A percentile compares a stretch with the other conserved stretches of the same genome.
phyloP scores from a whole-genome alignment of 73 alveolate genomes.

The Paraurostyla sp. region DNA sequence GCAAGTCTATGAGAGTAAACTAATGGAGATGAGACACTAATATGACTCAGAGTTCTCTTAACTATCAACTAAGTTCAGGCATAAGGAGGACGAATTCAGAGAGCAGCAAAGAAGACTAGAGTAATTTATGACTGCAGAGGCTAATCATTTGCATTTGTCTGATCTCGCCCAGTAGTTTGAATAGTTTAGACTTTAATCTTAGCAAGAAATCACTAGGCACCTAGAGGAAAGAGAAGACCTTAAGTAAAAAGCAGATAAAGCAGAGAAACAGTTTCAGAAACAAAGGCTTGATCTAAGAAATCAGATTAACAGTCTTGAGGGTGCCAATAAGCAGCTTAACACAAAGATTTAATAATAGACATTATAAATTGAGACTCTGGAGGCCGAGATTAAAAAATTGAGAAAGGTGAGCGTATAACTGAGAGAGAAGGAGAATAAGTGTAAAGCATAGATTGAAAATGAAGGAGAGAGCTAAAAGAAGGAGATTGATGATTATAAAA shows the following conservation, averaged over 20 bases:
- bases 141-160: not conserved
- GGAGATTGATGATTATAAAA: constrained; percentile 13
- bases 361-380: not conserved
- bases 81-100: not conserved
- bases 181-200: not conserved
- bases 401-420: not conserved
- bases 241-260: constrained; percentile 6
- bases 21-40: not conserved
- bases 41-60: not conserved
- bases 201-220: not conserved
- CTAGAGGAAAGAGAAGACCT: not conserved
- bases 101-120: not conserved
- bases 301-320: not conserved
- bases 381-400: not conserved
- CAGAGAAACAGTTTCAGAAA: not conserved
- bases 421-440: not conserved
- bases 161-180: constrained; percentile 3
- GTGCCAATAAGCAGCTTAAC: not conserved
- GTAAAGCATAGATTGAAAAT: not conserved
- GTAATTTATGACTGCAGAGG: not conserved
- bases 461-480: not conserved
- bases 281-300: not conserved
- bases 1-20: not conserved
- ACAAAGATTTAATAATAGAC: not conserved
- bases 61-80: not conserved